Conservation (phyloP, 106 monocot genomes). For the Platanthera guangdongensis region DNA sequence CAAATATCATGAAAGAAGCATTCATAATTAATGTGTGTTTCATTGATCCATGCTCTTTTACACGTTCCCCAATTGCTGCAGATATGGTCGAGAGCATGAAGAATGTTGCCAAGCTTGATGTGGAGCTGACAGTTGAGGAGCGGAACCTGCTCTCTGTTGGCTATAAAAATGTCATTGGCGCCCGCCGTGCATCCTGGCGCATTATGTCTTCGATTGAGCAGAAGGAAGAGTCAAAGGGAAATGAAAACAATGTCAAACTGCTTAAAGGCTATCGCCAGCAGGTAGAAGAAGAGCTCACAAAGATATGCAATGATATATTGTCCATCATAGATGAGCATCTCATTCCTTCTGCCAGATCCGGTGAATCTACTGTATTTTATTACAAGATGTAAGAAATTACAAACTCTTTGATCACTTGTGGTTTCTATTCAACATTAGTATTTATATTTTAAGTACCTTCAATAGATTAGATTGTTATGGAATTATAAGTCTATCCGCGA, state of each 20-base stretch:
- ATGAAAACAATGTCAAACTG: slow-evolving; percentile 24
- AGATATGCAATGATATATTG: slow-evolving; percentile 35
- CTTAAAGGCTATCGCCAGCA: slow-evolving; percentile 26
- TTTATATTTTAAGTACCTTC: too few relatives aligned
- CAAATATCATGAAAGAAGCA: background rate
- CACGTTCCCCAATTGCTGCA: background rate
- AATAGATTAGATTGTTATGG: too few relatives aligned
- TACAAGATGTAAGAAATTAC: slow-evolving; percentile 30
- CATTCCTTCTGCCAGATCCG: slow-evolving; percentile 23
- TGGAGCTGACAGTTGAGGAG: slow-evolving; percentile 32
- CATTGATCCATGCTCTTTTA: background rate
- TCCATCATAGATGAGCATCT: slow-evolving; percentile 27
- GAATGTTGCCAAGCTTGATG: slow-evolving; percentile 30
- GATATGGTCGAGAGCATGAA: slow-evolving; percentile 41
- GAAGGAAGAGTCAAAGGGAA: slow-evolving; percentile 36
- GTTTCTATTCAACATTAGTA: background rate
- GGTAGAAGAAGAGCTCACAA: slow-evolving; percentile 29
- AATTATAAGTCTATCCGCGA: too few relatives aligned
- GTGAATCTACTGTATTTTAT: slow-evolving; percentile 29
- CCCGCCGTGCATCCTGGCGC: slow-evolving; percentile 35
- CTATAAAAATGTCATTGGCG: slow-evolving; percentile 35
- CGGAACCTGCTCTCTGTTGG: slow-evolving; percentile 33
- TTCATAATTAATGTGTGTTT: background rate
- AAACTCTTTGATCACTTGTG: background rate
- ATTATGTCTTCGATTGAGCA: slow-evolving; percentile 41